A percentile compares a stretch with the other conserved stretches of the same genome.
Evolutionary conservation across 73 alveolate species (phyloP).

Genomic region (Blepharisma stoltei): DNA sequence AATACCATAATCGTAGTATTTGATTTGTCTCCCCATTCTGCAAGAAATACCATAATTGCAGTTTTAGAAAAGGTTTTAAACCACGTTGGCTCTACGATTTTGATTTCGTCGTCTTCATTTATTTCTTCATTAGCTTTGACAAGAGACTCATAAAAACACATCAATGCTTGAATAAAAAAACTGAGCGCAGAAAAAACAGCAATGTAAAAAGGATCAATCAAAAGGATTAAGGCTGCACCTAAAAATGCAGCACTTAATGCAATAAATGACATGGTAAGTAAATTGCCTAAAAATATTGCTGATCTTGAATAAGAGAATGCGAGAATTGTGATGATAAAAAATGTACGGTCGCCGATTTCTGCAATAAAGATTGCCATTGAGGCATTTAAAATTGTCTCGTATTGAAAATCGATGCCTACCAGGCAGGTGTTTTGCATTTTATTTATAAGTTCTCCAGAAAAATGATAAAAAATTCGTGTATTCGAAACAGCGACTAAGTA

Average conservation of each 20-base stretch:
- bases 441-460: no score
- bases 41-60: conserved; percentile 26
- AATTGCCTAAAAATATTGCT: conserved; percentile 31
- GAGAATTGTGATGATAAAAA: conserved; percentile 32
- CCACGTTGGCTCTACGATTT: no score
- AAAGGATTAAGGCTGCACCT: conserved; percentile 18
- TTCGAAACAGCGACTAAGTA: no score
- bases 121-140: no score
- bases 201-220: background rate
- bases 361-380: conserved; percentile 27
- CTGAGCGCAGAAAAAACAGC: no score
- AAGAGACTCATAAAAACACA: no score
- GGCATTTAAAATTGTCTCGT: conserved; percentile 16
- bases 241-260: conserved; percentile 18
- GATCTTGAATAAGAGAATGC: conserved; percentile 29
- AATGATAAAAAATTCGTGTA: no score
- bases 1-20: conserved; percentile 26
- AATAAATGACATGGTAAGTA: conserved; percentile 21
- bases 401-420: no score
- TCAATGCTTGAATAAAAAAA: no score
- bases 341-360: conserved; percentile 35
- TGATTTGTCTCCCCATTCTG: conserved; percentile 41
- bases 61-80: background rate
- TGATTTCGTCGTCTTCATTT: no score
- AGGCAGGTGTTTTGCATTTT: no score